A percentile compares a stretch with the other conserved stretches of the same genome.
phyloP scores from a whole-genome alignment of 306 rosid species.

The Senna siamea region DNA sequence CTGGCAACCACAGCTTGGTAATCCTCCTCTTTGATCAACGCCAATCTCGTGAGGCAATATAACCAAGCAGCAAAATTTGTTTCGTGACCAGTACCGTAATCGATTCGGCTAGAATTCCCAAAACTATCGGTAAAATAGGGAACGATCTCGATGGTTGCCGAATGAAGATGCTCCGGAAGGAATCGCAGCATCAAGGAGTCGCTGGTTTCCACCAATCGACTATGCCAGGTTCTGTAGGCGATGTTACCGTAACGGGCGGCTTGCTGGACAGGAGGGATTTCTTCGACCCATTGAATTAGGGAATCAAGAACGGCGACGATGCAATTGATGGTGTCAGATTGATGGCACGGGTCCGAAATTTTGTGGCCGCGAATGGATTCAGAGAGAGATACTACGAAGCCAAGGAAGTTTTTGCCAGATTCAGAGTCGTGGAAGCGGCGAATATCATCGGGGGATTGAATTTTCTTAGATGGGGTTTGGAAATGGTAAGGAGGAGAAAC shows the following conservation, averaged over 20 bases:
- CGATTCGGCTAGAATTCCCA: constrained; percentile 86
- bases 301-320: constrained; percentile 63
- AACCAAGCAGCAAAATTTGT: constrained; percentile 93
- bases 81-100: constrained; percentile 96
- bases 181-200: constrained; percentile 56
- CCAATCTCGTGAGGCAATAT: constrained; percentile 76
- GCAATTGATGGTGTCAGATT: constrained; percentile 46
- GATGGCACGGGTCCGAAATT: constrained; percentile 70
- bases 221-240: constrained; percentile 81
- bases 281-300: constrained; percentile 70
- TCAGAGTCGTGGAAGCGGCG: constrained; percentile 66
- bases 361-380: constrained; percentile 68
- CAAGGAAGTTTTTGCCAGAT: constrained; percentile 72
- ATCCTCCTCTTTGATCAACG: constrained; percentile 72
- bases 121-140: constrained; percentile 80
- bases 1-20: constrained; percentile 69
- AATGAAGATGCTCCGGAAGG: constrained; percentile 56
- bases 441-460: constrained; percentile 75
- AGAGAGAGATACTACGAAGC: constrained; percentile 87
- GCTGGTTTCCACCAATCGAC: constrained; percentile 45
- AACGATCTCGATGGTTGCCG: constrained; percentile 65
- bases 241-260: constrained; percentile 81
- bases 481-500: constrained; percentile 58
- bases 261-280: constrained; percentile 76
- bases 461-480: constrained; percentile 65